Base-by-base conservation (phyloP, 352 stramenopile species). In the Globisporangium carolinianum region DNA sequence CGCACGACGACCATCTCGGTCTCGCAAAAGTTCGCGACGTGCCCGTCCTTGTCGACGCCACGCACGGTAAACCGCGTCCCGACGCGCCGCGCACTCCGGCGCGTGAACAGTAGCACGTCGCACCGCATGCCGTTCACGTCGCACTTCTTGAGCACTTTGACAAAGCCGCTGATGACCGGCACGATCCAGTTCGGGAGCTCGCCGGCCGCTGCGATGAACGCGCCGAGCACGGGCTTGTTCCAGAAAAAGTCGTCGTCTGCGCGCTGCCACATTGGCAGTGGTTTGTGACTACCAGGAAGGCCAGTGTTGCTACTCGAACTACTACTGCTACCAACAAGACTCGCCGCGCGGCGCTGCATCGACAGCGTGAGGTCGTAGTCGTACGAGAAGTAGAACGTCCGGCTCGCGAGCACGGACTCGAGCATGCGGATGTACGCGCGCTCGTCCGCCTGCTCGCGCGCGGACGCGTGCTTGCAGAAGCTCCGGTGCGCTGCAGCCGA, bases 21-120 rank as follows among this genome's bases (percentile, higher is more conserved):
- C 79, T 98, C 95, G 17, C 86, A 90, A 73, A 96, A 98, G 71
- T 98, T 98, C 39, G 95, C 93, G 8, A 94, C 88, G 47, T 77
- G 73, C 41, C 92, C 93, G 43, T 88, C 73, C 43, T 79, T 86
- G 78, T 98, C 91, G 14, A 94, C 76, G 55, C 95, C 95, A 48
- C 95, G 82, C 60, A 88, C 78, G 56, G 94, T 98, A 71, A 98
- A 98, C 45, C 95, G 84, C 63, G 95, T 83, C 47, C 95, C 69
- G 43, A 96, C 75, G 62, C 93, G 86, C 50, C 86, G 86, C 56
- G 69, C 83, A 57, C 78, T 84, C 51, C 86, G 69, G 0, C 79
- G 71, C 47, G 78, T 86, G 62, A 94, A 86, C 64, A 92, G 79
- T 12, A 87, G 72, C 50, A 93, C 53, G 52, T 88, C 67, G 49